These are phyloP conservation scores for Heteromeles arbutifolia DNA, from an alignment of 306 rosid species.

Conservation along the genomic window DNA sequence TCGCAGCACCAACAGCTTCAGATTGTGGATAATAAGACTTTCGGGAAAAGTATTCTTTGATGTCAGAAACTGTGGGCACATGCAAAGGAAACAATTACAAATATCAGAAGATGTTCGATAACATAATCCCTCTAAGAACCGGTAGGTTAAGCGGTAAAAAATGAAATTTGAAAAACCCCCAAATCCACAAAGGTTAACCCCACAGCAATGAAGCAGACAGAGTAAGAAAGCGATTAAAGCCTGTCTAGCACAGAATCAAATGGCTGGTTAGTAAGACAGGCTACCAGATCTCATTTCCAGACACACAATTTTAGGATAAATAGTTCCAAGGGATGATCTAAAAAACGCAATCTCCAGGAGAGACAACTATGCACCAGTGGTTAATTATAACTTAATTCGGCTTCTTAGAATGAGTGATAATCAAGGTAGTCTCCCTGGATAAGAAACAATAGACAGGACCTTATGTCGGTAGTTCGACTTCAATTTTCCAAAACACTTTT, in stretches of 20 bases:
- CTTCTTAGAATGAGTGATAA: background rate
- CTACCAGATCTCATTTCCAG: background rate
- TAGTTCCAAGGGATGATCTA: background rate
- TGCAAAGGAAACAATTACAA: background rate
- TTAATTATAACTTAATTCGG: background rate
- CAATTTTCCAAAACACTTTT: background rate
- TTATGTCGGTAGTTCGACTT: background rate
- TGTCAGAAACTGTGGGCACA: slow-evolving; percentile 5
- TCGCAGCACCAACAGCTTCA: background rate
- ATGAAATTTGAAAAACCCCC: background rate
- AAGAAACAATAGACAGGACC: too few species aligned
- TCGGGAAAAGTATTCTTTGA: background rate
- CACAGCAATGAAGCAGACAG: background rate
- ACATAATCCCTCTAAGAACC: background rate
- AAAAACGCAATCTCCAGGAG: background rate
- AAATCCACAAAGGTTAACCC: background rate
- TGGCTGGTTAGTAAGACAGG: background rate
- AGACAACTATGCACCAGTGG: background rate
- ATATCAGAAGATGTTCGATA: too few species aligned
- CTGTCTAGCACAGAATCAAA: background rate
- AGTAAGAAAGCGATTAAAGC: background rate
- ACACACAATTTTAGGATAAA: background rate
- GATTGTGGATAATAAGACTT: slow-evolving; percentile 1
- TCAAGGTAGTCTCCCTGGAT: background rate
- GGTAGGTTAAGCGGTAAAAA: background rate